Base-by-base conservation (phyloP, 176 grass and related monocot species). In the Cenchrus purpureus region DNA sequence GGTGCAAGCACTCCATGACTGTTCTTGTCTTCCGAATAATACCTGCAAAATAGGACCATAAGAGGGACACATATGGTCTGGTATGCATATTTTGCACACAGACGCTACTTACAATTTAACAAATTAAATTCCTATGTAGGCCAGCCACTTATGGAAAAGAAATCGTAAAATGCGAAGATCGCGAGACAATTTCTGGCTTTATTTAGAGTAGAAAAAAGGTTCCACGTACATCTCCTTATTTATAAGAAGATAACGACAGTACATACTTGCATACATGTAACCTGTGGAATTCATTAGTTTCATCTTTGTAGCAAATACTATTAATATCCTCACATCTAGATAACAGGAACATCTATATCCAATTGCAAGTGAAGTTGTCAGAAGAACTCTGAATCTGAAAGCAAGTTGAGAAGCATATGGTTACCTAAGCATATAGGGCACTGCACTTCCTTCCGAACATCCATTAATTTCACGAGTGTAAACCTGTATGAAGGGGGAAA, bases 1-100 rank as follows among this genome's bases (percentile, higher is more conserved):
- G 91, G 82, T 95, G 93, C 83, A 95, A 76, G 83, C 93, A 95
- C 81, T 95, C 93, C 93, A 95, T 95, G 77, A 95, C 93, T 10
- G 93, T 95, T 71, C 93, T 91, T 79, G 93, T 95, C 77, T 95
- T 95, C 4, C 91, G 79, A 65, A 95, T 93, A 82, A 95, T 95
- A 19, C 93, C 93, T 95, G 79, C 48, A 81, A 70, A 75, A 88
- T 49, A 91, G 64, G 20, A 77, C 57, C 63, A 88, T 80, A 83
- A 70, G 68, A 84, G 25, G 55, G 52, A 5, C 17, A 63, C 19
- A 83, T 71, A 83, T 71, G 28, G 22, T 75, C 75, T 84, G 60
- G 60, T 62, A 84, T 61, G 11, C 74, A 87, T 62, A 43, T 22
- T 83, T 72, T 83, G 59, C n/a, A 53, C 59, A 78, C 31, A 31